Base-by-base conservation (phyloP, 306 rosid species). In the Castanospermum australe region DNA sequence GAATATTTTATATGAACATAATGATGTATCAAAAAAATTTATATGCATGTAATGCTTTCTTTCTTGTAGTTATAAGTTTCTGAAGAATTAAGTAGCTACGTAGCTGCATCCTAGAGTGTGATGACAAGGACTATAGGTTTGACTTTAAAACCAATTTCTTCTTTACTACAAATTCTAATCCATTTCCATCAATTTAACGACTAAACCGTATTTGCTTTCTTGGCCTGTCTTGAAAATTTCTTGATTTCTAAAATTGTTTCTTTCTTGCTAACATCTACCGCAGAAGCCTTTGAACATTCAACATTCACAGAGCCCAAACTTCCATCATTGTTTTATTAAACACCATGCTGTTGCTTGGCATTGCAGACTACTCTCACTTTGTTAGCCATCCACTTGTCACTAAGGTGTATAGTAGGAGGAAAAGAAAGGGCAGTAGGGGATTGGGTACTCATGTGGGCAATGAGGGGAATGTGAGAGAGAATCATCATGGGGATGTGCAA, bases 21-120 rank as follows among this genome's bases (percentile, higher is more conserved):
- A 11, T 62, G 35, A n/a, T 41, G 41, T 38, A 13, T 7, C 0
- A 6, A 56, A 44, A 41, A 28, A 1, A 18, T 39, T 45, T 66
- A 39, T 30, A 52, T 66, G 44, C 51, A n/a, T 24, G 32, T 55
- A 13, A 30, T 67, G 48, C 14, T 30, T 51, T 39, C 67, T 55
- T 77, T 38, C 41, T 22, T n/a, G n/a, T 76, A 63, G 72, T 47
- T 60, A 44, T 11, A n/a, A 33, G 64, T 41, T 77, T 74, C n/a
- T 21, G 2, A 42, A 77, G 8, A 30, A 56, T 30, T 67, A 39
- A 47, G 61, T 60, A 38, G 11, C 20, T 55, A 6, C 18, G 47
- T 18, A 17, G 12, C 9, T 28, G 21, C 18, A 14, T 14, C 35
- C 47, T 18, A 48, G 15, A 61, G 38, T 48, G 15, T 65, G 74